Base-by-base conservation (phyloP, 805 yeast genomes). In the Saturnispora mendoncae region DNA sequence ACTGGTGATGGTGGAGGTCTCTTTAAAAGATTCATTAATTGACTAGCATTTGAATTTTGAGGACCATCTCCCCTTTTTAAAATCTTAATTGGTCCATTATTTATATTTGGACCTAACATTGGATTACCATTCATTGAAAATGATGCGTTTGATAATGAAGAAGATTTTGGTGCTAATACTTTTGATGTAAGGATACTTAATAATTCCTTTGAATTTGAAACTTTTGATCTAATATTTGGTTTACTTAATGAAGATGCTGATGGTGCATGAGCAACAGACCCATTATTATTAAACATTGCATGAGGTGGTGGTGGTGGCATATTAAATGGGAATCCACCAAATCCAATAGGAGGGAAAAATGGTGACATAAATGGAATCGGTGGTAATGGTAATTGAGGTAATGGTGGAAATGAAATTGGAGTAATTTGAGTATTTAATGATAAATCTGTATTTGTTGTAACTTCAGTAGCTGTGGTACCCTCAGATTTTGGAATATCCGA, bases 161-260 rank as follows among this genome's bases (percentile, higher is more conserved):
- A 41, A 17, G 20, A 28, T 14, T 9, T 19, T 9, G 43, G 24
- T 2, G 49, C 46, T 7, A 23, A 10, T 10, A 23, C 26, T 27
- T 48, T 48, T 9, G 53, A 46, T 14, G 52, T 57, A 30, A 57
- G 42, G 21, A 61, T 49, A 33, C 58, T 53, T 40, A 63, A 43
- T 24, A 63, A 38, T 43, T 61, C 58, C 36, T 56, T 58, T 41
- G 63, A 55, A 38, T 62, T 54, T 1, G 61, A 49, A 40, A 53
- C 58, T 30, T 55, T 58, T n/a, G 63, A 54, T 36, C 57, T 55
- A 26, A 49, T 49, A 40, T 51, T 50, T n/a, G 66, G 65, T 41
- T 55, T 62, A 34, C 51, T 53, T 28, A 62, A 51, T 2, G 60
- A 45, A 2, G 61, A 57, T 7, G 62, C 58, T 15, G 55, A 56